A percentile compares a stretch with the other conserved stretches of the same genome.
phyloP scores from a whole-genome alignment of 2,329 filamentous ascomycete genomes.

The Arachnomyces sp. region DNA sequence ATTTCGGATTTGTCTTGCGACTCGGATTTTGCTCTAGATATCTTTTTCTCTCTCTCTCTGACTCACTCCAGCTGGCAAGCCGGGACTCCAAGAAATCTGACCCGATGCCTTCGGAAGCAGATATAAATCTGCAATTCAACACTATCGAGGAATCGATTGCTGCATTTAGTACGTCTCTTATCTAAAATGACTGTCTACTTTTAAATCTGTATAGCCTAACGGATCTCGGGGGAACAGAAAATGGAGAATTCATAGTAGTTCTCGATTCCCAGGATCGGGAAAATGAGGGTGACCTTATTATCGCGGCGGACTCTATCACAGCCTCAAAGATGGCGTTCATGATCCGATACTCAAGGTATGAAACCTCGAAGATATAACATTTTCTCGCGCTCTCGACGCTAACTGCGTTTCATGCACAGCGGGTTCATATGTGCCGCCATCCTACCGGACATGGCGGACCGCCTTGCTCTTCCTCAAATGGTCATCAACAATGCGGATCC shows the following conservation, averaged over 20 bases:
- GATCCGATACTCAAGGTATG: slow-evolving; percentile 69
- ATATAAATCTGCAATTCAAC: slow-evolving; percentile 30
- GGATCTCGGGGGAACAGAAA: slow-evolving; percentile 39
- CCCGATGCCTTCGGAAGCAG: slow-evolving; percentile 29
- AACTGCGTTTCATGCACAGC: slow-evolving; percentile 31
- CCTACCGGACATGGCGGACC: slow-evolving; percentile 57
- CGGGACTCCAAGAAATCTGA: no score
- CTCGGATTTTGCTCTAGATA: no score
- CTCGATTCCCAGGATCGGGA: slow-evolving; percentile 88
- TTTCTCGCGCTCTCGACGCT: neutral
- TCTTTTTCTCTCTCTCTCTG: no score
- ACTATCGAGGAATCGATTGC: slow-evolving; percentile 36
- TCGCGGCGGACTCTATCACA: slow-evolving; percentile 77
- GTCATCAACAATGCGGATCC: slow-evolving; percentile 71
- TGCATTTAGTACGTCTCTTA: slow-evolving; percentile 30
- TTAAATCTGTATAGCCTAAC: slow-evolving; percentile 11
- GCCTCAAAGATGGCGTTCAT: slow-evolving; percentile 92
- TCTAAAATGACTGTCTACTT: neutral
- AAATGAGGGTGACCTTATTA: slow-evolving; percentile 97
- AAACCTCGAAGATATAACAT: neutral
- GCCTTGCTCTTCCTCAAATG: slow-evolving; percentile 83
- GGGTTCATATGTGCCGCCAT: slow-evolving; percentile 90
- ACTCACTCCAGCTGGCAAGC: no score
- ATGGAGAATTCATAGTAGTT: slow-evolving; percentile 90
- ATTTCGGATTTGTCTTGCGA: no score